Conservation (phyloP, 208 protist species). For the Vickermania ingenoplastis region DNA sequence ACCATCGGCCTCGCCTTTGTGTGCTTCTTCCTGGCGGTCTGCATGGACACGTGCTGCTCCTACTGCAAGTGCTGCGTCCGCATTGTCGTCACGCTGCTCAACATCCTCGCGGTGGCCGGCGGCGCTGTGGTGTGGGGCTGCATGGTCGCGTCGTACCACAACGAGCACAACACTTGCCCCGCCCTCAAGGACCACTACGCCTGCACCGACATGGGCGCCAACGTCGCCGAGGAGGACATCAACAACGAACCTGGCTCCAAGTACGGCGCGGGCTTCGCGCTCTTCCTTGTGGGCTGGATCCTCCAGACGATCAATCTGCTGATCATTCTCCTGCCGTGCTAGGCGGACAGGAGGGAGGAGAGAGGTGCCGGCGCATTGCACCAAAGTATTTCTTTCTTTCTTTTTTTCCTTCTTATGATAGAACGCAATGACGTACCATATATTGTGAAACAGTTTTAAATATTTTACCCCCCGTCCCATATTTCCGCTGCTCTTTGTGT, state of each 20-base stretch:
- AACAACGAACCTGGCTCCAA: slow-evolving; percentile 1
- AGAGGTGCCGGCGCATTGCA: not conserved
- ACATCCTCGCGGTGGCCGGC: slow-evolving; percentile 1
- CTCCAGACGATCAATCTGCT: slow-evolving; percentile 6
- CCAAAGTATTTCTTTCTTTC: not conserved
- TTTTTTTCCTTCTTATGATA: not conserved
- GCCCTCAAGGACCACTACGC: not conserved
- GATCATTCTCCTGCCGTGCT: slow-evolving; percentile 2
- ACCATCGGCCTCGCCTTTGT: slow-evolving; percentile 4
- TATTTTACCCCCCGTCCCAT: no score
- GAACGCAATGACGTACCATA: no score
- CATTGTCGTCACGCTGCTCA: slow-evolving; percentile 1
- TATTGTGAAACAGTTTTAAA: no score
- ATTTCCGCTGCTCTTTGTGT: no score
- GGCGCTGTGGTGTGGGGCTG: slow-evolving; percentile 6
- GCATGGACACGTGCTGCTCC: no score
- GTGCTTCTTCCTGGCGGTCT: not conserved
- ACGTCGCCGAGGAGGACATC: no score
- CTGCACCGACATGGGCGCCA: not conserved
- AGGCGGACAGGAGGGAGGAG: no score
- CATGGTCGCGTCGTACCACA: slow-evolving; percentile 8
- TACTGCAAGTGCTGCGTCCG: slow-evolving; percentile 7
- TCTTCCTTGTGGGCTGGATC: slow-evolving; percentile 10
- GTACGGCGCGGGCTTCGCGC: slow-evolving; percentile 7
- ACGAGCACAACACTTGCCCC: not conserved